A percentile compares a stretch with the other conserved stretches of the same genome.
Evolutionary conservation across 352 stramenopile genomes (phyloP).

Genomic region (Globisporangium megalacanthum): DNA sequence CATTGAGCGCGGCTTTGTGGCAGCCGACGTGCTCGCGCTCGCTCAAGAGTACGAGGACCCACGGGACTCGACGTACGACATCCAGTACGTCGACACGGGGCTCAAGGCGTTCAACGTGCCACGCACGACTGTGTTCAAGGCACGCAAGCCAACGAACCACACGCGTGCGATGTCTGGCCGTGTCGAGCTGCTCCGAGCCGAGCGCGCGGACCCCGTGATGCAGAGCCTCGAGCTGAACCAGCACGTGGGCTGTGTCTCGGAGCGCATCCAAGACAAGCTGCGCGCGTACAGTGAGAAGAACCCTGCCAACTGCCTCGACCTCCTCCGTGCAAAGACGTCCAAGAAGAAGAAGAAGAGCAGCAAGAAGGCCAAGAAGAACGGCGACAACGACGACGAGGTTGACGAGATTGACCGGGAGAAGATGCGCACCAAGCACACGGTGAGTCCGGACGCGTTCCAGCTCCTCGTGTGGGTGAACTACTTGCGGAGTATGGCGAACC

Average conservation of each 20-base stretch:
- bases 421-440: conserved; percentile 75
- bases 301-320: conserved; percentile 59
- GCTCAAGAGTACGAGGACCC: conserved; percentile 58
- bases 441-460: conserved; percentile 82
- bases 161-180: conserved; percentile 74
- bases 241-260: conserved; percentile 83
- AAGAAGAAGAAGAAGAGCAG: conserved; percentile 75
- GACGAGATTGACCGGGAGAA: conserved; percentile 56
- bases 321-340: conserved; percentile 31
- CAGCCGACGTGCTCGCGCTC: conserved; percentile 63
- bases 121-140: conserved; percentile 74
- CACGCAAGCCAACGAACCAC: conserved; percentile 50
- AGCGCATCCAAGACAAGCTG: conserved; percentile 82
- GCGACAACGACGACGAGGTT: conserved; percentile 8
- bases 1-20: conserved; percentile 72
- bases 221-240: conserved; percentile 79
- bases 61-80: conserved; percentile 74
- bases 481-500: conserved; percentile 92
- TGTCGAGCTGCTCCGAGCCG: conserved; percentile 74
- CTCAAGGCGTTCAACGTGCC: conserved; percentile 75
- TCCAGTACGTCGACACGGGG: conserved; percentile 84
- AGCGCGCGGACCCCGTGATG: conserved; percentile 81
- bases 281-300: conserved; percentile 75
- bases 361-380: conserved; percentile 54
- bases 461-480: conserved; percentile 98